These are phyloP conservation scores for Amphicarpaea edgeworthii DNA, from an alignment of 306 rosid genomes.

Conservation along the genomic window DNA sequence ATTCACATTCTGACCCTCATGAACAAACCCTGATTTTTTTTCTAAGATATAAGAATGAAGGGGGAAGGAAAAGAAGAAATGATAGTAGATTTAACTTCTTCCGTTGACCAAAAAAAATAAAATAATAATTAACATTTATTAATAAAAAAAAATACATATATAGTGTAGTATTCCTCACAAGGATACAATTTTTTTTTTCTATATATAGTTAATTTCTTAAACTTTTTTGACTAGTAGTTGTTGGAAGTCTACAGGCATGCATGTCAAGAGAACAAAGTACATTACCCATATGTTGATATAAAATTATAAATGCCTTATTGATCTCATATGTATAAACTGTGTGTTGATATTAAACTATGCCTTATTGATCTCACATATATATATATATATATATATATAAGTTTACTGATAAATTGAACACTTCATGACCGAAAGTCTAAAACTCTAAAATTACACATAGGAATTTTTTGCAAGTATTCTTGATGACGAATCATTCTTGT, in stretches of 20 bases:
- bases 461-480: neutral
- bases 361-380: neutral
- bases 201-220: neutral
- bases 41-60: too few species aligned
- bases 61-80: too few species aligned
- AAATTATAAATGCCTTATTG: neutral
- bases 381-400: neutral
- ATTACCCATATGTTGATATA: neutral
- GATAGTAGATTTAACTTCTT: too few species aligned
- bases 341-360: neutral
- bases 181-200: neutral
- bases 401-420: neutral
- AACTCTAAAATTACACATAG: neutral
- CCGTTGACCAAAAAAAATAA: too few species aligned
- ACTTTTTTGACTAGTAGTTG: neutral
- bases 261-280: neutral
- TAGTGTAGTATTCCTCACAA: too few species aligned
- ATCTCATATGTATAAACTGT: neutral
- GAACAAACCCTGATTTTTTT: conserved; percentile 1
- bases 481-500: conserved; percentile 4
- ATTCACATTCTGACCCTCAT: neutral
- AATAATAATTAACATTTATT: too few species aligned
- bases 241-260: neutral
- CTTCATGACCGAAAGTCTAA: neutral
- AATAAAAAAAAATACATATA: too few species aligned